phyloP scores from a whole-genome alignment of 2,329 filamentous ascomycete genomes.

The Pyrenophora seminiperda region DNA sequence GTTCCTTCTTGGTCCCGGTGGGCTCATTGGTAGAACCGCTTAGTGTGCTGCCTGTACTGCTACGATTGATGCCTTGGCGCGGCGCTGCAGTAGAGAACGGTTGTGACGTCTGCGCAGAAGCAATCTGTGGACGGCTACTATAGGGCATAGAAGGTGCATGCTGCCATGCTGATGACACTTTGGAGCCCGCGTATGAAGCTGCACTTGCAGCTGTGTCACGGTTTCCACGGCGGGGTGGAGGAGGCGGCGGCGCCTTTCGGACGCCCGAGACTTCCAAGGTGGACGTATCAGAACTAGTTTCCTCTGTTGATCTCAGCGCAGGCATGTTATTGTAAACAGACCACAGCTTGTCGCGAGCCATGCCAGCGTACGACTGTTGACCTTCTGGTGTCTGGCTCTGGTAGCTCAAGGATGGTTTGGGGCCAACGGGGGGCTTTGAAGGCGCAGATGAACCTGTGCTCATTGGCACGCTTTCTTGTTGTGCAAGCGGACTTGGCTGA shows the following conservation, averaged over 20 bases:
- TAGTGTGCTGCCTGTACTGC: constrained; percentile 33
- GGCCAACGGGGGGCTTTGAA: constrained; percentile 36
- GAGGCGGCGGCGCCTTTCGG: constrained; percentile 39
- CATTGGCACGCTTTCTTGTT: constrained; percentile 24
- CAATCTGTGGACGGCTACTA: constrained; percentile 29
- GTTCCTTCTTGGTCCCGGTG: constrained; percentile 68
- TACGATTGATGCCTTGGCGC: constrained; percentile 31
- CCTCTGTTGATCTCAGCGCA: constrained; percentile 36
- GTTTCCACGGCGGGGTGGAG: constrained; percentile 45
- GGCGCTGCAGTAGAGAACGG: constrained; percentile 34
- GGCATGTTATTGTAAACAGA: constrained; percentile 50
- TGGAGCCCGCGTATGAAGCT: constrained; percentile 46
- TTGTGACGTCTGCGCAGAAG: constrained; percentile 25
- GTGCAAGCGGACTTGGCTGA: constrained; percentile 36
- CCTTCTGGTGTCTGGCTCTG: constrained; percentile 21
- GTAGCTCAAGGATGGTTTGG: constrained; percentile 33
- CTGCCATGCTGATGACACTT: constrained; percentile 45
- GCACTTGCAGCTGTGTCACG: constrained; percentile 47
- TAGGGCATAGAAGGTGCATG: constrained; percentile 39
- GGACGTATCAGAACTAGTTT: constrained; percentile 12
- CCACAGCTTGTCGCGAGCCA: constrained; percentile 47
- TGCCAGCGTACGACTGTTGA: constrained; percentile 43
- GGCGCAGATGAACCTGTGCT: constrained; percentile 41
- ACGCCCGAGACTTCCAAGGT: constrained; percentile 15
- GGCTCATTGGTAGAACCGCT: constrained; percentile 29